Evolutionary conservation across 164 flowering plant species (phyloP), one percentile per base, ranked within the genome.

Genomic region (Magnolia sinica): DNA sequence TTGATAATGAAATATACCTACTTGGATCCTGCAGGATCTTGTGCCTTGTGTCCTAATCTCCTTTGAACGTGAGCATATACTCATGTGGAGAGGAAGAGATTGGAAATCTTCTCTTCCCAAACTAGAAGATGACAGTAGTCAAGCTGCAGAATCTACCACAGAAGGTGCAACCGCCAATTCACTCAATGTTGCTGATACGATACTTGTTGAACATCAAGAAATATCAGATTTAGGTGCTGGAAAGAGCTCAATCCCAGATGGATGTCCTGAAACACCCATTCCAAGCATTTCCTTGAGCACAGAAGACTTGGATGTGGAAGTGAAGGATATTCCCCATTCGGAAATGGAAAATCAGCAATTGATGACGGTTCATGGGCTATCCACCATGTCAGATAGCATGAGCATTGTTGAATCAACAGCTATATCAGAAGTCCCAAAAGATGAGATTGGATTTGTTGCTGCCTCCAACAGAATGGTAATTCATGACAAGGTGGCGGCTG

Each of bases 31-130:
- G 79, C 90, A 95, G 99, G 99, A 95, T 83, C 91, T 93, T 76
- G 95, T 93, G 49, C 98, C 96, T 23, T 93, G 97, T 81, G 89
- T 95, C 72, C 81, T 93, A 18, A 79, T 95, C 78, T 92, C 99
- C 67, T 95, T 93, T 86, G 93, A 89, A 74, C 4, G 73, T 75
- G 96, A 92, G 80, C 95, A 91, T 85, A 89, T 95, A 73, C 92
- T 95, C 18, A 84, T 91, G 85, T 95, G 97, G 97, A 89, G 97
- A 83, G 98, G 99, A 76, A 82, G 78, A 63, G 86, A 92, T 18
- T 93, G 98, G 98, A 89, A 87, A 81, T 88, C 93, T 29, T 83
- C 91, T 24, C 50, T 89, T 50, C 72, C 78, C 51, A 82, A 78
- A 58, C 79, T 67, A 50, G 87, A 73, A 59, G 79, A 68, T 67